Evolutionary conservation across 129 eudicot species (phyloP).

Genomic region (Cynara cardunculus): DNA sequence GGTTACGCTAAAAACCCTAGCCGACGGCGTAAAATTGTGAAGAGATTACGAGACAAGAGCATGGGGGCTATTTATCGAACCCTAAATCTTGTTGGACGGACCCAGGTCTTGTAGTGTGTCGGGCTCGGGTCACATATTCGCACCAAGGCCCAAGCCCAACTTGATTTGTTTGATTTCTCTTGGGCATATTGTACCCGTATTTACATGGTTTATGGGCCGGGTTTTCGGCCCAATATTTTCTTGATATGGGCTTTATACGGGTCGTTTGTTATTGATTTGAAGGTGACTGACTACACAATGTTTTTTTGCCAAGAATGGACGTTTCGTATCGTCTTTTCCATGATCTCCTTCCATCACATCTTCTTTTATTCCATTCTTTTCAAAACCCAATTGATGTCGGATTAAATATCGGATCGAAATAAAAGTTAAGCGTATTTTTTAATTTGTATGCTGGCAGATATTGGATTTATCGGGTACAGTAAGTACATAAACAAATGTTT

Average conservation of each 20-base stretch:
- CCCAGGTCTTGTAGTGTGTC: background rate
- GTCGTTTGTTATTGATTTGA: background rate
- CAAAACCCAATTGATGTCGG: background rate
- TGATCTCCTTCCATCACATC: background rate
- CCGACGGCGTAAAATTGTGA: background rate
- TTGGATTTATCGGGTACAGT: background rate
- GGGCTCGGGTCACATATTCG: background rate
- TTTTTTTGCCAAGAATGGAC: background rate
- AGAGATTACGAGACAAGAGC: background rate
- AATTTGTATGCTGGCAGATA: background rate
- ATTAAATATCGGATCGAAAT: background rate
- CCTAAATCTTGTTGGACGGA: constrained; percentile 3
- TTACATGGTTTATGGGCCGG: background rate
- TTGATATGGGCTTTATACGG: background rate
- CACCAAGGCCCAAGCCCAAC: background rate
- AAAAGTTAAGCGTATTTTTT: background rate
- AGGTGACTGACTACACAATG: background rate
- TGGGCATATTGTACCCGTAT: background rate
- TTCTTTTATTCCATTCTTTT: background rate
- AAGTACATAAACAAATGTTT: background rate
- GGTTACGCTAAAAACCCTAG: constrained; percentile 30
- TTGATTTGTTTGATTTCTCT: background rate
- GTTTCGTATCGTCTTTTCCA: background rate
- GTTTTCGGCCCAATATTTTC: background rate
- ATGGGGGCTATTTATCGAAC: constrained; percentile 22